Evolutionary conservation across 2,329 filamentous ascomycete species (phyloP).

Genomic region (Colletotrichum salicis): DNA sequence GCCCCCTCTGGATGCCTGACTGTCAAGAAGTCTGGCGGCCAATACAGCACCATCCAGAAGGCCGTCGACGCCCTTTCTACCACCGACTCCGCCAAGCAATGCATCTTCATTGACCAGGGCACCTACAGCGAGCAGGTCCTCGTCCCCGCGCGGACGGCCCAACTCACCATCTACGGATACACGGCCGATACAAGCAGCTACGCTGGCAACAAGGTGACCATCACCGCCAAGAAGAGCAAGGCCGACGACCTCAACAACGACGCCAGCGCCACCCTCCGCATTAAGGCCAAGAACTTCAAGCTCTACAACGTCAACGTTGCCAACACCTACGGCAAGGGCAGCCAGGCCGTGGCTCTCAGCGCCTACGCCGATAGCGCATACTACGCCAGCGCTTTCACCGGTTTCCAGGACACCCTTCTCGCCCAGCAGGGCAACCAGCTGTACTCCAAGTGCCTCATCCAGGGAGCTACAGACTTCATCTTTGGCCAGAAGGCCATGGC

Average conservation of each 20-base stretch:
- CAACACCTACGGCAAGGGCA: constrained; percentile 60
- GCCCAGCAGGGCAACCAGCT: constrained; percentile 59
- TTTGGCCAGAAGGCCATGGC: constrained; percentile 55
- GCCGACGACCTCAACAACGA: constrained; percentile 63
- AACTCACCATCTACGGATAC: constrained; percentile 67
- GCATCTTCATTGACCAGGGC: constrained; percentile 74
- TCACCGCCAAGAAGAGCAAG: constrained; percentile 65
- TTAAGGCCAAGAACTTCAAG: constrained; percentile 61
- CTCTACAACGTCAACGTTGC: constrained; percentile 69
- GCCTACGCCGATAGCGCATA: constrained; percentile 57
- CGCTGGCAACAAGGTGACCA: constrained; percentile 66
- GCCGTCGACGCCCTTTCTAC: constrained; percentile 69
- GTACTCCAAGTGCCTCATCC: constrained; percentile 55
- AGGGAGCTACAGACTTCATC: constrained; percentile 62
- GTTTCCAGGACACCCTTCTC: constrained; percentile 62
- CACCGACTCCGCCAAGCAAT: constrained; percentile 58
- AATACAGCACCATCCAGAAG: constrained; percentile 51
- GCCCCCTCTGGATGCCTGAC: constrained; percentile 45
- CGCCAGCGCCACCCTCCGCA: constrained; percentile 59
- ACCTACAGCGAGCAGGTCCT: constrained; percentile 71
- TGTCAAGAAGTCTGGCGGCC: constrained; percentile 42
- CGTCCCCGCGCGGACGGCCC: constrained; percentile 57
- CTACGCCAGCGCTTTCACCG: constrained; percentile 57
- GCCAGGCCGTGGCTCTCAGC: constrained; percentile 58
- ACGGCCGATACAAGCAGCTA: constrained; percentile 65